These are phyloP conservation scores for Hymenoscyphus repandus DNA, from an alignment of 2,329 filamentous ascomycete species.

Conservation along the genomic window DNA sequence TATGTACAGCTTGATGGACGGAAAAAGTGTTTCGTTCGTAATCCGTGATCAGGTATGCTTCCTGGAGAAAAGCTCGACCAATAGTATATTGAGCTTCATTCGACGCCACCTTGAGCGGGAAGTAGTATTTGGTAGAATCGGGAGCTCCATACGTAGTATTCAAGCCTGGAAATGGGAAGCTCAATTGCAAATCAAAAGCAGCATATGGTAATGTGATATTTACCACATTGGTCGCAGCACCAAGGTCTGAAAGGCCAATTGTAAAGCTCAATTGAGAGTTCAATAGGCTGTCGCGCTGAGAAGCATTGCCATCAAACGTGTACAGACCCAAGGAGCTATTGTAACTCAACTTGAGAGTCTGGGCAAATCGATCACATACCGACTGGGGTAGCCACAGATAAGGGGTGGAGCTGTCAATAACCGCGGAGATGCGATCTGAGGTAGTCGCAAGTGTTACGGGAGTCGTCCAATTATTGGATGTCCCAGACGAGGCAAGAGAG, in stretches of 20 bases:
- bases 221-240: constrained; percentile 38
- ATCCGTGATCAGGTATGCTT: constrained; percentile 33
- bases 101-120: constrained; percentile 28
- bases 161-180: constrained; percentile 27
- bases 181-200: constrained; percentile 30
- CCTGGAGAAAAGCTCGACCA: constrained; percentile 32
- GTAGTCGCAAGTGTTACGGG: constrained; percentile 18
- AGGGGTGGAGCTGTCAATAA: constrained; percentile 59
- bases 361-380: constrained; percentile 60
- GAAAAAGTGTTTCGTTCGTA: constrained; percentile 31
- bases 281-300: constrained; percentile 45
- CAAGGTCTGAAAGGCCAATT: constrained; percentile 49
- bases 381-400: constrained; percentile 57
- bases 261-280: constrained; percentile 46
- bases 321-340: constrained; percentile 61
- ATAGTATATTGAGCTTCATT: constrained; percentile 30
- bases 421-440: constrained; percentile 22
- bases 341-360: constrained; percentile 58
- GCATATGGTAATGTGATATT: constrained; percentile 32
- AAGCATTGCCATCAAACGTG: constrained; percentile 49
- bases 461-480: constrained; percentile 52
- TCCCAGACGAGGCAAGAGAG: constrained; percentile 17
- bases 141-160: constrained; percentile 41
- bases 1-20: constrained; percentile 29
- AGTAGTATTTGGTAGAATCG: constrained; percentile 35